Evolutionary conservation across 2,329 filamentous ascomycete genomes (phyloP).

Genomic region (Paracoccidioides lutzii): DNA sequence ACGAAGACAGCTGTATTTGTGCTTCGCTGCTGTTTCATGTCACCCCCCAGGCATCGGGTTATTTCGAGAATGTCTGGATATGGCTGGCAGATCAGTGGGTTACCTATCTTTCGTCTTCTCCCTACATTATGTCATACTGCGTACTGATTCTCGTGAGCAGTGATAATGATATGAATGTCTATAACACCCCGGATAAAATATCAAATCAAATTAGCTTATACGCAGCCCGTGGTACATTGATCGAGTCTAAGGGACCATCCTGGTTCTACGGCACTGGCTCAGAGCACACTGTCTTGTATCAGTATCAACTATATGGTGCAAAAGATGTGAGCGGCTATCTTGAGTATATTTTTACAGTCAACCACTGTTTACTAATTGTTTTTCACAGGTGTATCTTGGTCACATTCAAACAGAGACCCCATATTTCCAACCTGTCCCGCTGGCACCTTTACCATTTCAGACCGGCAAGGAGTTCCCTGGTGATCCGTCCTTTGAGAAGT

Average conservation of each 20-base stretch:
- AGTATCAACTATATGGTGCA: conserved; percentile 52
- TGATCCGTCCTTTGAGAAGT: conserved; percentile 41
- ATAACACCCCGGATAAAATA: conserved; percentile 1
- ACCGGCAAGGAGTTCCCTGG: conserved; percentile 26
- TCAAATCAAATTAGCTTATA: conserved; percentile 6
- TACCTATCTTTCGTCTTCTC: neutral
- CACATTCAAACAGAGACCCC: conserved; percentile 58
- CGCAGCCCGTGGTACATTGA: conserved; percentile 2
- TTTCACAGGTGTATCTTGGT: conserved; percentile 31
- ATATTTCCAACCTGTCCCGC: conserved; percentile 57
- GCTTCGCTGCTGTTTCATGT: conserved; percentile 48
- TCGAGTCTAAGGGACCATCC: conserved; percentile 21
- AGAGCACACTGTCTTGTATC: conserved; percentile 57
- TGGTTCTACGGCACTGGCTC: conserved; percentile 54
- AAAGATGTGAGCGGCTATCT: conserved; percentile 28
- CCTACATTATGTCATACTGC: too few relatives aligned
- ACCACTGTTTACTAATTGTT: conserved; percentile 31
- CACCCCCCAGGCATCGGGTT: conserved; percentile 35
- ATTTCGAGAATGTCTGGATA: conserved; percentile 19
- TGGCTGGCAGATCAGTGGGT: conserved; percentile 12
- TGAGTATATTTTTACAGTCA: neutral
- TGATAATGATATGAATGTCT: conserved; percentile 1
- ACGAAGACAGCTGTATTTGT: conserved; percentile 17
- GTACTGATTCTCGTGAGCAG: neutral
- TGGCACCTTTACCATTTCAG: conserved; percentile 45